Evolutionary conservation across 345 rosid genomes (phyloP), one percentile per base, ranked within the genome.

Genomic region (Euphorbia pulcherrima): DNA sequence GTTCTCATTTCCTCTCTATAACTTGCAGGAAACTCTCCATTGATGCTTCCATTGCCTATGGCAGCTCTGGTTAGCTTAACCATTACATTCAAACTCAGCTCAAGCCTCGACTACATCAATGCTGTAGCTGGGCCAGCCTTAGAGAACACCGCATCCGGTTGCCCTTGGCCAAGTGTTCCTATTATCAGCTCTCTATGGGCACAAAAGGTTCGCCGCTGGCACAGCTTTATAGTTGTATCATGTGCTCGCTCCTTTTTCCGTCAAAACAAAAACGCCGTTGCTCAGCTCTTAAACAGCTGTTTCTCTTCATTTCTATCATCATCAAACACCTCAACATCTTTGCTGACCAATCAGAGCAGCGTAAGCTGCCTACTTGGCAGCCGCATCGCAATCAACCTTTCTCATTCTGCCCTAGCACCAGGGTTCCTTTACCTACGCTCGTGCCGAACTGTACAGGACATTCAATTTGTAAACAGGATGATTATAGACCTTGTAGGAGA

Each of bases 41-140:
- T 69, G 23, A 77, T 68, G 75, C 92, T 87, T 74, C 89, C 92
- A 7, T 75, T 87, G 59, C 92, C 92, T 23, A 69, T 87, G 68
- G 92, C 92, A 44, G 86, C 85, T 72, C 78, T 87, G 73, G 92
- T 85, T 62, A 85, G 92, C 76, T 76, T 87, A 71, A 87, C 92
- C 52, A 85, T 87, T 62, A 87, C 89, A 69, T 83, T 85, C 80
- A 87, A 87, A 75, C 86, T 85, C 62, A 77, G 57, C 65, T 74
- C 77, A 72, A 64, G 68, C 67, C 62, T 75, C 2, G 89, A 85
- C 59, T 82, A 82, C 80, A 77, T 87, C 62, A 86, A 77, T 28
- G 85, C 86, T 8, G 86, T 87, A 48, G 86, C 71, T 46, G 92
- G 92, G 37, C 89, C 86, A 2, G 89, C 89, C 7, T 62, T 85